These are phyloP conservation scores for Hypoxylon lenormandii DNA, from an alignment of 495 filamentous ascomycete genomes.

Conservation along the genomic window DNA sequence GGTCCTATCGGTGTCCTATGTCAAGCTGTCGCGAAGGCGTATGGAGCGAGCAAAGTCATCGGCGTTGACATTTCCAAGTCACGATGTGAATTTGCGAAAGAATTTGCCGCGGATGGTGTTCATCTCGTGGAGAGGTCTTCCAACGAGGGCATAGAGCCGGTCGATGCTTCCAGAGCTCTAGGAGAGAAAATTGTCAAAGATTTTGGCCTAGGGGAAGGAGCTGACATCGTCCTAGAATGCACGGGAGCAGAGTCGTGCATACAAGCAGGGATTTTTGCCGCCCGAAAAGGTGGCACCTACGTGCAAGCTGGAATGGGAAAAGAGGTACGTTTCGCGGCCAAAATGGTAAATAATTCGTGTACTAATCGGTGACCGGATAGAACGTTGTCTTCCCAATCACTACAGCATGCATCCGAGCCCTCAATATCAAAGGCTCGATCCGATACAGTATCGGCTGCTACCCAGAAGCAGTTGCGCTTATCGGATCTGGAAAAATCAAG, in stretches of 20 bases:
- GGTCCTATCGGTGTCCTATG: slow-evolving; percentile 69
- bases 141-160: slow-evolving; percentile 13
- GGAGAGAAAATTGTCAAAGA: too few species aligned
- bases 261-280: not conserved
- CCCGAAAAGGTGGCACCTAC: not conserved
- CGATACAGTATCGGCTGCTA: too few species aligned
- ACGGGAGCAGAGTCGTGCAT: not conserved
- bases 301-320: slow-evolving; percentile 3
- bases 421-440: too few species aligned
- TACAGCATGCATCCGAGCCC: too few species aligned
- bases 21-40: slow-evolving; percentile 65
- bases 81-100: slow-evolving; percentile 63
- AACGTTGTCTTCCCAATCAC: too few species aligned
- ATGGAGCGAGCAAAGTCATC: slow-evolving; percentile 66
- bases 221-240: not conserved
- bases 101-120: slow-evolving; percentile 59
- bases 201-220: not conserved
- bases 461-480: too few species aligned
- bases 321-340: too few species aligned
- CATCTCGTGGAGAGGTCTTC: slow-evolving; percentile 26
- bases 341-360: too few species aligned
- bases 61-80: slow-evolving; percentile 66
- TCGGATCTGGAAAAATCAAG: too few species aligned
- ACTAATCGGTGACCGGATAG: too few species aligned
- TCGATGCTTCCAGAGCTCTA: slow-evolving; percentile 42